Evolutionary conservation across 768 basidiomycete species (phyloP), one percentile per base, ranked within the genome.

Genomic region (Xerocomellus chrysenteron): DNA sequence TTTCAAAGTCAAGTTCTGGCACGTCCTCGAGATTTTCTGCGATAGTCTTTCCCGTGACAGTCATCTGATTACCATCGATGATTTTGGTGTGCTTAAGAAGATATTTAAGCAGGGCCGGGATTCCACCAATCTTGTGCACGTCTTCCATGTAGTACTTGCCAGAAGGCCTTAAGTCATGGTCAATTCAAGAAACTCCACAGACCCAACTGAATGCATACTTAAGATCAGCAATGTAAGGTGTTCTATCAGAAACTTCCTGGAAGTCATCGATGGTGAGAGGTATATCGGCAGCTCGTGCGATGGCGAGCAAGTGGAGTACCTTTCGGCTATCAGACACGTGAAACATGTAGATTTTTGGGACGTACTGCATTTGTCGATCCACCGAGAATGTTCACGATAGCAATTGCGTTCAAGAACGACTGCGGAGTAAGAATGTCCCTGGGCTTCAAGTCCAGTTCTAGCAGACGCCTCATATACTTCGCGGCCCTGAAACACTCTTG

Each of bases 91-190:
- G 76, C 62, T 88, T 87, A 47, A 92, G 74, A 41, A 94, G 79
- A 69, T 92, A 93, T 73, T 93, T 94, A 56, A 94, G 72, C 50
- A 94, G 79, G 2, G 89, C 89, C 0, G 92, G 93, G 51, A 93
- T 82, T 55, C 92, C 92, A 30, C 93, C 92, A 55, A 88, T 84
- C 59, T 80, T 83, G 76, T 94, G 92, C 45, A 94, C 79, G 64
- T 95, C 92, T 71, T 93, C 88, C 91, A 94, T 94, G 65, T 87
- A 85, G 71, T 92, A 94, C 74, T 84, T 84, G 26, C 91, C 92
- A 8, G 90, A 91, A 16, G 91, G 90, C 74, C 86, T 87, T 53
- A 6, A 49, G 6, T 14, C 43, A 26, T 11, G 40, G 46, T 64
- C 37, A 63, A 52, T 50, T 49, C 35, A 24, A 50, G 33, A 9